Evolutionary conservation across 805 yeast species (phyloP).

Genomic region (Myxozyma melibiosi): DNA sequence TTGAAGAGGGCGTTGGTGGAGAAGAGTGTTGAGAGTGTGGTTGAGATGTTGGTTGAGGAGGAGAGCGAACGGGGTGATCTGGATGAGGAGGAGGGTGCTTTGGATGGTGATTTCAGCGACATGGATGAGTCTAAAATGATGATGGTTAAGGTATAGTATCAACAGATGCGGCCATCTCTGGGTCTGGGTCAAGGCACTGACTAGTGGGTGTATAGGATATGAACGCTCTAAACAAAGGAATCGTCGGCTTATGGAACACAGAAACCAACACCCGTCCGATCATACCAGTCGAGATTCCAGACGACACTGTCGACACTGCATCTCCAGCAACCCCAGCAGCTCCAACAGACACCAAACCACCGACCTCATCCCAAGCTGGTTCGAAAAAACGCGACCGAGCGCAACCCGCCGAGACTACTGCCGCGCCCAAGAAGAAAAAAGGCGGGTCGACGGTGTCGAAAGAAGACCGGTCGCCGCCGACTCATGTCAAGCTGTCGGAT

Average conservation of each 20-base stretch:
- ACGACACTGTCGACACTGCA: background rate
- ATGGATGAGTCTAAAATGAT: slow-evolving; percentile 54
- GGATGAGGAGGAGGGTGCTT: slow-evolving; percentile 35
- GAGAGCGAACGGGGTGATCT: slow-evolving; percentile 34
- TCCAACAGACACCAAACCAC: background rate
- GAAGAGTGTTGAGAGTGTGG: slow-evolving; percentile 59
- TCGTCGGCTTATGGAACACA: slow-evolving; percentile 66
- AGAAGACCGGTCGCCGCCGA: slow-evolving; percentile 58
- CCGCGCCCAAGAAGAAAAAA: slow-evolving; percentile 55
- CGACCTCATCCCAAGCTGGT: background rate
- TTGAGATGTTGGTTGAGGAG: slow-evolving; percentile 15
- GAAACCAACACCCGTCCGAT: slow-evolving; percentile 35
- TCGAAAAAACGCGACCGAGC: slow-evolving; percentile 36
- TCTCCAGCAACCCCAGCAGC: background rate
- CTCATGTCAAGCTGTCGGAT: slow-evolving; percentile 65
- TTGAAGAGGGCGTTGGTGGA: slow-evolving; percentile 66
- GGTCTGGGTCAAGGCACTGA: background rate
- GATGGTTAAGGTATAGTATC: slow-evolving; percentile 51
- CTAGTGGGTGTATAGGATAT: slow-evolving; percentile 44
- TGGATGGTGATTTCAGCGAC: slow-evolving; percentile 47
- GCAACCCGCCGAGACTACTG: slow-evolving; percentile 41
- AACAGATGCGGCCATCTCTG: background rate
- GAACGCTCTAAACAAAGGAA: slow-evolving; percentile 74
- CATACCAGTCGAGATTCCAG: slow-evolving; percentile 17
- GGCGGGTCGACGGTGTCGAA: slow-evolving; percentile 50